A percentile compares a stretch with the other conserved stretches of the same genome.
phyloP scores from a whole-genome alignment of 192 early-diverging fungal genomes.

The Chytriomyces confervae region DNA sequence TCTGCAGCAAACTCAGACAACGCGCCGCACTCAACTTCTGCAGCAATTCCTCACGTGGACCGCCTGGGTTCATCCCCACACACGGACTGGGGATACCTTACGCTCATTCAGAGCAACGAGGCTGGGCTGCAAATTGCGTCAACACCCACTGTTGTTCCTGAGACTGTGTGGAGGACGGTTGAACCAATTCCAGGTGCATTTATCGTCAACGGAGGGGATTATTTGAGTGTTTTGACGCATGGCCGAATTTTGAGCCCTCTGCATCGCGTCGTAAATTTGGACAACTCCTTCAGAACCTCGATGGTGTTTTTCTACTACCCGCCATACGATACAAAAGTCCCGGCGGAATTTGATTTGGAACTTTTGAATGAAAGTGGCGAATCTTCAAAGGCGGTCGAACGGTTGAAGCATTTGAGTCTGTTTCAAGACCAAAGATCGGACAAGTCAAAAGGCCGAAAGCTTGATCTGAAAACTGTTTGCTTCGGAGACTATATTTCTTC shows the following conservation, averaged over 20 bases:
- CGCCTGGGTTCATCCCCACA: conserved; percentile 50
- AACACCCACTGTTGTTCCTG: conserved; percentile 19
- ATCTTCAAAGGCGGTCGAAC: neutral
- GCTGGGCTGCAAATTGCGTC: conserved; percentile 54
- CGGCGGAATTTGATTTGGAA: conserved; percentile 16
- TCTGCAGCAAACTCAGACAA: neutral
- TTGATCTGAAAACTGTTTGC: conserved; percentile 29
- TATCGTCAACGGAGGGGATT: conserved; percentile 71
- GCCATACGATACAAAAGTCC: conserved; percentile 47
- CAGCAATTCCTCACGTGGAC: conserved; percentile 11
- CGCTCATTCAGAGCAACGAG: conserved; percentile 48
- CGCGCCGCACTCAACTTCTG: neutral
- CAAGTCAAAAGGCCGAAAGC: neutral
- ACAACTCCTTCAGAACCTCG: conserved; percentile 48
- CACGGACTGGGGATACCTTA: conserved; percentile 70
- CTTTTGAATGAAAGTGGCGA: neutral
- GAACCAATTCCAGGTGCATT: conserved; percentile 51
- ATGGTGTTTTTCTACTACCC: conserved; percentile 73
- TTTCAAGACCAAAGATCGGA: conserved; percentile 35
- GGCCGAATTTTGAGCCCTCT: conserved; percentile 57
- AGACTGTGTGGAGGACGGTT: conserved; percentile 56
- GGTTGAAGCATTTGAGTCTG: conserved; percentile 33
- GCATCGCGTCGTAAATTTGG: conserved; percentile 58
- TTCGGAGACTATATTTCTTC: conserved; percentile 44
- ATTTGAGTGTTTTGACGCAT: conserved; percentile 59